Base-by-base conservation (phyloP, 768 basidiomycete species). In the Antrodiella citrinella region DNA sequence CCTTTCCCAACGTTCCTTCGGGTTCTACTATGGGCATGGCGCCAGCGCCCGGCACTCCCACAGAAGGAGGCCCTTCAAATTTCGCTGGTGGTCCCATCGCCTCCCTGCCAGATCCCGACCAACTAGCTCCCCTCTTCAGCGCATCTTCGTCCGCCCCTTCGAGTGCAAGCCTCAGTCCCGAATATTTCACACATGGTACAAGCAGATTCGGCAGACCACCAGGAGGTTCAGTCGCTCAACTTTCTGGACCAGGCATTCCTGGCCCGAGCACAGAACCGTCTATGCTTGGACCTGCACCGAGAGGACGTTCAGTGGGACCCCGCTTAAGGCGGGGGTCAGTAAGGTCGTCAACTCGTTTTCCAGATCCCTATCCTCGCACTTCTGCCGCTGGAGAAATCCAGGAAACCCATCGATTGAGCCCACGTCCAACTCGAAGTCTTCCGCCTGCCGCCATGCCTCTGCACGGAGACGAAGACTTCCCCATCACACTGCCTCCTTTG, bases 1-100 rank as follows among this genome's bases (percentile, higher is more conserved):
- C 82, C 15, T 86, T 80, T 57, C 74, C 77, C 39, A 74, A 69
- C 58, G 67, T 65, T 30, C 69, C 71, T 21, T 63, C 57, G 3
- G 58, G 57, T 30, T 40, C 54, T 4, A 51, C 52, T 41, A 23
- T 48, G 49, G 51, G 49, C 52, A 39, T 20, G 45, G 48, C 45
- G 12, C 40, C 22, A 30, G 46, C 46, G 41, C 52, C 30, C 4
- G 55, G 49, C 4, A 43, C 48, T 10, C 51, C 44, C 44, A 20
- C 44, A 35, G 56, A 59, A 21, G 30, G 30, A 35, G 30, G 7
- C 7, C 7, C 7, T 35, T 15, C 30, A 35, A 35, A 15, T 15
- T 35, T 15, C 15, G 30, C 30, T 7, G 30, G 7, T 35, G 7
- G 7, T 7, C 30, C 30, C 15, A 7, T 15, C 15, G 30, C 30